Evolutionary conservation across 1,284 basidiomycete genomes (phyloP).

Genomic region (Cerrena zonata): DNA sequence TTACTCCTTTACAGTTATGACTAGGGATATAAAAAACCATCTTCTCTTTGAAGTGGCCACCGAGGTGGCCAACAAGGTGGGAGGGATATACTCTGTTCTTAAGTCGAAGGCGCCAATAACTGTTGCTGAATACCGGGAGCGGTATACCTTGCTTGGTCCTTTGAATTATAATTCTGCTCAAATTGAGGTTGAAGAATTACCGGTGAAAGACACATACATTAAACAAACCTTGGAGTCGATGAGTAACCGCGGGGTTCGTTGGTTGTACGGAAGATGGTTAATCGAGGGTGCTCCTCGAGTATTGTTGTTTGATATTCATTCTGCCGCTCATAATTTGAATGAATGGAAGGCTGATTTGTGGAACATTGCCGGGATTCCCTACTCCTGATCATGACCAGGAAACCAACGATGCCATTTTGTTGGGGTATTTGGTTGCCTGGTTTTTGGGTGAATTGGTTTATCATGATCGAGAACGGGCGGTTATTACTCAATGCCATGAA

Average conservation of each 20-base stretch:
- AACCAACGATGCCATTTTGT: conserved; percentile 95
- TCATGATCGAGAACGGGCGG: conserved; percentile 74
- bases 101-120: conserved; percentile 99
- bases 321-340: conserved; percentile 84
- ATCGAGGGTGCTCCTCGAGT: conserved; percentile 94
- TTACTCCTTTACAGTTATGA: conserved; percentile 35
- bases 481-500: conserved; percentile 97
- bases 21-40: conserved; percentile 72
- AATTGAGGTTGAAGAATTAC: conserved; percentile 94
- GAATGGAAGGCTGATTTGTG: conserved; percentile 98
- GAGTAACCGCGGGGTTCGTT: conserved; percentile 86
- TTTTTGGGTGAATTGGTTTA: conserved; percentile 92
- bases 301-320: conserved; percentile 91
- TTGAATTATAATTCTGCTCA: conserved; percentile 96
- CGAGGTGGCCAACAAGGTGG: conserved; percentile 97
- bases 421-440: conserved; percentile 99
- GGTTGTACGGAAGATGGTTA: conserved; percentile 93
- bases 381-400: conserved; percentile 93
- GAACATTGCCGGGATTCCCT: conserved; percentile 97
- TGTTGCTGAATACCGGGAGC: conserved; percentile 84
- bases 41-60: conserved; percentile 86
- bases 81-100: conserved; percentile 98
- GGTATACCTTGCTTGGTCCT: conserved; percentile 90
- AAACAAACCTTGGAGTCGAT: conserved; percentile 69
- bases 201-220: conserved; percentile 72